phyloP scores from a whole-genome alignment of 139 green algal species.

The Gonium pectorale region DNA sequence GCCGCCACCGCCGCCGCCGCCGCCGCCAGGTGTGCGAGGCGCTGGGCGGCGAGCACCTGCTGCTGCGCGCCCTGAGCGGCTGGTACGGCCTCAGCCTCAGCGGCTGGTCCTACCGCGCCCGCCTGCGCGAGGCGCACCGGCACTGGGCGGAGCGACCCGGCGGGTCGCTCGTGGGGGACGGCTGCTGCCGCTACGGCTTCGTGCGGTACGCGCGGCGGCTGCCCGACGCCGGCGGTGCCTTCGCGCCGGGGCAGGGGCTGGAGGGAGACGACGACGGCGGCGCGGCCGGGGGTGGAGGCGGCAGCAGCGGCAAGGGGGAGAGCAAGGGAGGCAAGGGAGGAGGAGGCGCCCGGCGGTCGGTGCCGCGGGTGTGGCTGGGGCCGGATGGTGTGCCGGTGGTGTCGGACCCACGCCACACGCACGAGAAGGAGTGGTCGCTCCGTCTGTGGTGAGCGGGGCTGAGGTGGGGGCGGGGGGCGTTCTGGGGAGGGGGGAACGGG shows the following conservation, averaged over 20 bases:
- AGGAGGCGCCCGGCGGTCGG: too few species aligned
- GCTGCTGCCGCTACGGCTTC: conserved; percentile 4
- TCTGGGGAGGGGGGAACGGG: too few species aligned
- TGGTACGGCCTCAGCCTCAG: conserved; percentile 47
- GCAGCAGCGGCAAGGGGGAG: too few species aligned
- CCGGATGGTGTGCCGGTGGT: conserved; percentile 15
- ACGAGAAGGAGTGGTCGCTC: conserved; percentile 30
- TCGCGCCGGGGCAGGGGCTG: conserved; percentile 15
- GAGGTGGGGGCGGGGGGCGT: too few species aligned
- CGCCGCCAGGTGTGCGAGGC: conserved; percentile 39
- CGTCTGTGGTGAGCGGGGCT: conserved; percentile 31
- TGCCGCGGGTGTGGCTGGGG: neutral
- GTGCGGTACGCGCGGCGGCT: neutral
- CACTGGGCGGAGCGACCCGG: conserved; percentile 10
- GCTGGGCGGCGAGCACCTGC: conserved; percentile 16
- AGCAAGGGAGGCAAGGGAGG: too few species aligned
- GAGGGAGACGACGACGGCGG: neutral
- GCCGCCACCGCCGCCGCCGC: too few species aligned
- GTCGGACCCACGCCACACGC: conserved; percentile 31
- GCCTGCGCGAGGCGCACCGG: conserved; percentile 33
- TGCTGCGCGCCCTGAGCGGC: conserved; percentile 45
- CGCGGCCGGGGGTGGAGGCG: too few species aligned
- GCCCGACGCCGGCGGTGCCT: neutral
- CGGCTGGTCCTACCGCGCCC: conserved; percentile 37
- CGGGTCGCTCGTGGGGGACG: conserved; percentile 33